Conservation (phyloP, 1,139 yeast genomes). For the Magnusiomyces sp. region DNA sequence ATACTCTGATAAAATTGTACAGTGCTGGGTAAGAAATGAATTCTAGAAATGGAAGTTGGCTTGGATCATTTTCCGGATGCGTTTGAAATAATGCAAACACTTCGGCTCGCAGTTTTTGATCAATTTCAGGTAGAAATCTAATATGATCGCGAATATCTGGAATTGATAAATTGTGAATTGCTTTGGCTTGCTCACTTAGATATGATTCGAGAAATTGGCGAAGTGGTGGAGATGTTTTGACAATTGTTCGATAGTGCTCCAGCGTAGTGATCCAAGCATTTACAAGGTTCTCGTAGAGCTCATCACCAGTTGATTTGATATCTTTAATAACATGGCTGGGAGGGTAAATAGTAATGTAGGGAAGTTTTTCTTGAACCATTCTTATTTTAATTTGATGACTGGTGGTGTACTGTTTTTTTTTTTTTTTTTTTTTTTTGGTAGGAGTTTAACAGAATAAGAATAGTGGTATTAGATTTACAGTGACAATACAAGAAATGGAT, state of each 20-base stretch:
- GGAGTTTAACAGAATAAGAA: too few relatives aligned
- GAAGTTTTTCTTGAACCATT: constrained; percentile 5
- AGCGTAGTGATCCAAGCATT: constrained; percentile 11
- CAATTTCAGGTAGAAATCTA: background rate
- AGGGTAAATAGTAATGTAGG: constrained; percentile 12
- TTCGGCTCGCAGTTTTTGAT: constrained; percentile 7
- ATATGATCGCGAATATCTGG: background rate
- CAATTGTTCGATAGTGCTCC: constrained; percentile 5
- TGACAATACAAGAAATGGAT: too few relatives aligned
- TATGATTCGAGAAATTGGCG: constrained; percentile 13
- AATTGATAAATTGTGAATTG: background rate
- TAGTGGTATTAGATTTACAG: too few relatives aligned
- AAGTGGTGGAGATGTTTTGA: constrained; percentile 7
- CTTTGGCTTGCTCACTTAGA: constrained; percentile 2
- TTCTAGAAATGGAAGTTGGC: constrained; percentile 7
- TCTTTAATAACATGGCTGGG: constrained; percentile 6
- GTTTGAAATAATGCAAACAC: constrained; percentile 9
- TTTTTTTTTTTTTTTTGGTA: background rate
- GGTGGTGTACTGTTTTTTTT: background rate
- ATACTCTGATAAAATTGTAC: constrained; percentile 8
- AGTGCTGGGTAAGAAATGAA: constrained; percentile 6
- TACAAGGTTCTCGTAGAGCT: constrained; percentile 11
- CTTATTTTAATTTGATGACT: too few relatives aligned
- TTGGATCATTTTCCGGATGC: constrained; percentile 2
- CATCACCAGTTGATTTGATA: constrained; percentile 12